Conservation (phyloP, 2,329 filamentous ascomycete genomes). For the Fusarium chaquense region DNA sequence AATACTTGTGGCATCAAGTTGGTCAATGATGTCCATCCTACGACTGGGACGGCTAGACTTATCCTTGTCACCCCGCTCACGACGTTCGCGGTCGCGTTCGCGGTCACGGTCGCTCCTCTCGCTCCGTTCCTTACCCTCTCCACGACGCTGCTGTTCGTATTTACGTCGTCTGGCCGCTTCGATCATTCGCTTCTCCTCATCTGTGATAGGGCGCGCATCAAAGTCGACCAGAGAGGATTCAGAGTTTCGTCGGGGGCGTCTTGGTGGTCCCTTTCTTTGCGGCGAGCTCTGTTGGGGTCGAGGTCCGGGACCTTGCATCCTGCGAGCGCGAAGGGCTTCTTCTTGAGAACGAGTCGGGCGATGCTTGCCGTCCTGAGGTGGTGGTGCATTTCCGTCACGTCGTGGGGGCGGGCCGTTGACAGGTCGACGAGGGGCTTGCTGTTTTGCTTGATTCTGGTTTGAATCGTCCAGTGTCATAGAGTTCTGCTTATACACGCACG, state of each 20-base stretch:
- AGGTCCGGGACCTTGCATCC: conserved; percentile 52
- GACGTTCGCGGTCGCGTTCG: conserved; percentile 24
- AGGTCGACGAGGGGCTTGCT: conserved; percentile 55
- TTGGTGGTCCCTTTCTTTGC: conserved; percentile 31
- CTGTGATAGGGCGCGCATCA: conserved; percentile 68
- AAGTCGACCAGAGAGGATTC: conserved; percentile 78
- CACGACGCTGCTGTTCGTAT: conserved; percentile 40
- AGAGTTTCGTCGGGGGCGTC: conserved; percentile 77
- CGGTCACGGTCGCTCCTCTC: conserved; percentile 54
- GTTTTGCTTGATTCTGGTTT: conserved; percentile 52
- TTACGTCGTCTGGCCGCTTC: conserved; percentile 51
- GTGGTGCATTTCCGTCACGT: conserved; percentile 61
- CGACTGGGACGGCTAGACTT: conserved; percentile 61
- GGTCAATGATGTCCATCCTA: conserved; percentile 90
- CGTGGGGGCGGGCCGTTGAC: conserved; percentile 45
- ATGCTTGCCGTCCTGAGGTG: conserved; percentile 60
- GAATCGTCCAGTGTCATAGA: conserved; percentile 75
- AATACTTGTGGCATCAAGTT: conserved; percentile 94
- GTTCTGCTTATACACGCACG: conserved; percentile 61
- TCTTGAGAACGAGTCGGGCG: conserved; percentile 76
- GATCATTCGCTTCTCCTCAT: conserved; percentile 61
- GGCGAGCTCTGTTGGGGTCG: conserved; percentile 54
- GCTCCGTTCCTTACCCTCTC: conserved; percentile 42
- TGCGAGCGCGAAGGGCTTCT: conserved; percentile 68
- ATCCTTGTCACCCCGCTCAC: conserved; percentile 58